Conservation (phyloP, 2,329 filamentous ascomycete species). For the Aspergillus piperis region DNA sequence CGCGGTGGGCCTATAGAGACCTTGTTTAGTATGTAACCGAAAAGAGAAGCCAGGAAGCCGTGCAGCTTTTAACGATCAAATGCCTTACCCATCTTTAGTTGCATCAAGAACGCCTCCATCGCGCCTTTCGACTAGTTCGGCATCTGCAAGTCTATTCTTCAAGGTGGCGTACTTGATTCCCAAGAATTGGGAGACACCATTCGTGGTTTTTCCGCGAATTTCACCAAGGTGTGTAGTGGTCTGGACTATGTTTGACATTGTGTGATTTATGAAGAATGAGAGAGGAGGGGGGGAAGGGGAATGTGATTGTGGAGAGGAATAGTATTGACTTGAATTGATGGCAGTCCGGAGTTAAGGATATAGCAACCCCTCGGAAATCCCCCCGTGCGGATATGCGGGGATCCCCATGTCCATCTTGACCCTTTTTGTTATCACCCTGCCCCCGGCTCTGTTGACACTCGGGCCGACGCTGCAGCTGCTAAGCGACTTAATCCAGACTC, state of each 20-base stretch:
- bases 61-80: too few species aligned
- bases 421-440: too few species aligned
- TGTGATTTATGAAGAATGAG: background rate
- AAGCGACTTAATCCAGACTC: too few species aligned
- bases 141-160: conserved; percentile 36
- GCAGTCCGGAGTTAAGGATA: background rate
- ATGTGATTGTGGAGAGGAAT: background rate
- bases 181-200: conserved; percentile 36
- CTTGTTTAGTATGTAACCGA: background rate
- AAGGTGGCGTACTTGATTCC: conserved; percentile 43
- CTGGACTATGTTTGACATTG: conserved; percentile 20
- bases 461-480: too few species aligned
- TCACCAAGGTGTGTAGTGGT: conserved; percentile 30
- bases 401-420: background rate
- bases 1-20: conserved; percentile 37
- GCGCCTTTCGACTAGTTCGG: conserved; percentile 31
- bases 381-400: background rate
- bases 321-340: too few species aligned
- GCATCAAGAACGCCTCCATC: conserved; percentile 33
- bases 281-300: too few species aligned
- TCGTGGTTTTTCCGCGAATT: conserved; percentile 28
- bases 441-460: too few species aligned
- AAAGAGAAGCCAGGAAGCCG: too few species aligned
- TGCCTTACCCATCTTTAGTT: conserved; percentile 37
- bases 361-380: background rate